Evolutionary conservation across 1,284 basidiomycete genomes (phyloP), one percentile per base, ranked within the genome.

Genomic region (Pseudozyma tsukubaensis): DNA sequence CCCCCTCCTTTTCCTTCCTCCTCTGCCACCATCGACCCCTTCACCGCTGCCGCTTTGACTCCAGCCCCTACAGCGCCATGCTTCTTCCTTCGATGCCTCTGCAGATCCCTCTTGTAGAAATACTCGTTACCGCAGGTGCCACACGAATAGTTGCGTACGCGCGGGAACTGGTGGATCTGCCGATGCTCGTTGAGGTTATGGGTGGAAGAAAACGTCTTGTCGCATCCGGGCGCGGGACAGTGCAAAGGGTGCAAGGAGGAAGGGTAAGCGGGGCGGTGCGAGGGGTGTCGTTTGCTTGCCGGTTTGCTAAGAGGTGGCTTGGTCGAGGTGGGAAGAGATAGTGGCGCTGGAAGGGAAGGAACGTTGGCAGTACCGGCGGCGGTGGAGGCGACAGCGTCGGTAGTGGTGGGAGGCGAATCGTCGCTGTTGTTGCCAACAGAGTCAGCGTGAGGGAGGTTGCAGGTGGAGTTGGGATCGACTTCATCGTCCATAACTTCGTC

Each of bases 121-220:
- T 62, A 65, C 16, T 14, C 12, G 21, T 24, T 13, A 3, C 7
- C 19, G 45, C 62, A 66, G 18, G 10, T 14, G 21, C 16, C 14
- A 19, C 44, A 45, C 10, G 6, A 12, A 18, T 24, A 45, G 19
- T 16, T 45, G 18, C 44, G 44, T 2, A 45, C 19, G 8, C 44
- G 44, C 10, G 44, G 44, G 19, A 24, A 24, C 4, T 16, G 10
- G 19, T 45, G 44, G 44, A 45, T 24, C 19, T 45, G 44, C 1
- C 18, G 7, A 24, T 72, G 69, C 36, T 72, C 59, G 40, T 45
- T 43, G 19, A 67, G 40, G 24, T 72, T 72, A 42, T 67, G 62
- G 2, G 32, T 19, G 29, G 44, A 53, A 6, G 60, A 53, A 35
- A 67, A 72, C 4, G 44, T 57, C 32, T 67, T 59, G 1, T 5